Base-by-base conservation (phyloP, 106 monocot genomes). In the Cymbidium sinense region DNA sequence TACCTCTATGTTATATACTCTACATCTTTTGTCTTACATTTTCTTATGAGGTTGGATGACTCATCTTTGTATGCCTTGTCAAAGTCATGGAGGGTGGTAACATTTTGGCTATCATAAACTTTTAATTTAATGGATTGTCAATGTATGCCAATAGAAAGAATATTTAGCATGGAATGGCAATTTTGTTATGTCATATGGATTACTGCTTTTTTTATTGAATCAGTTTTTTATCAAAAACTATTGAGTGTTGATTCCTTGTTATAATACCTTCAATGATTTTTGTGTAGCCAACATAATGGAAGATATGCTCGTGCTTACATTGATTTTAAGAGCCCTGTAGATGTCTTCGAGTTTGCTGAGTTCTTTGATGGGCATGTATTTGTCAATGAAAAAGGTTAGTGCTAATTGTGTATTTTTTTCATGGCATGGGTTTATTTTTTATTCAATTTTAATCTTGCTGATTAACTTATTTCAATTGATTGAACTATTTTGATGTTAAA, bases 351-450 rank as follows among this genome's bases (percentile, higher is more conserved):
- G 29, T 96, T 93, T 84, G 93, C 96, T 76, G 96, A 93, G 80
- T 91, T 93, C 62, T 96, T 96, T 88, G 81, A 88, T 85, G 93
- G 96, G 5, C 96, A 88, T 64, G 54, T 83, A 8, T 96, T 96
- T 83, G 96, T 96, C 50, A 96, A 93, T 86, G 96, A 96, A 81
- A 96, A 93, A 79, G 96, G 96, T 92, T 83, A 70, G 27, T 41
- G 25, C 75, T 6, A 25, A n/a, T 36, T 75, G 70, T 34, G 39
- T 29, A 27, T 78, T 33, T 43, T 55, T 83, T 64, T 6, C 18
- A 67, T 71, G 2, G 7, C 37, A 20, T 19, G 19, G 1, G 36
- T 64, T 67, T 33, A 67, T 67, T 33, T 47, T 67, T 33, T 9
- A 33, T 30, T 34, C 17, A 33, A 31, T 67, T 67, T 67, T 58